Conservation (phyloP, 1,284 basidiomycete species). For the Rhodotorula sp. region DNA sequence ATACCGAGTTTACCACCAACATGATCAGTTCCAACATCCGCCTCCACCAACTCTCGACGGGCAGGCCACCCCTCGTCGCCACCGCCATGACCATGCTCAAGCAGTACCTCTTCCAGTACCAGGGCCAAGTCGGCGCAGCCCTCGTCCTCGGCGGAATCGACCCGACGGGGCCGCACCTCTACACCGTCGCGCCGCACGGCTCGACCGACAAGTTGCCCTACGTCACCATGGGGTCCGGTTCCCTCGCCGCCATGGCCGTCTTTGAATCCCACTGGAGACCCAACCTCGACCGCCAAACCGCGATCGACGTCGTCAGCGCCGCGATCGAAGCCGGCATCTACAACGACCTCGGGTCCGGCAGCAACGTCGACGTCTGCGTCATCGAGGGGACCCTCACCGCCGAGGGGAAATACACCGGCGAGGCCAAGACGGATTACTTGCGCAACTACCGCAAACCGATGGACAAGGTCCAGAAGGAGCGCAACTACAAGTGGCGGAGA, state of each 20-base stretch:
- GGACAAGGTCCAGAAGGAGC: slow-evolving; percentile 73
- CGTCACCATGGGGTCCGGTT: slow-evolving; percentile 98
- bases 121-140: slow-evolving; percentile 92
- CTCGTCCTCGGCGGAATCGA: slow-evolving; percentile 98
- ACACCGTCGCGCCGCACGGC: slow-evolving; percentile 95
- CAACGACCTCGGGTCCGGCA: slow-evolving; percentile 97
- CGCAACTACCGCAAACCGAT: slow-evolving; percentile 88
- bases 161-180: slow-evolving; percentile 86
- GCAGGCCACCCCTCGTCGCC: slow-evolving; percentile 82
- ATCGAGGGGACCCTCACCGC: slow-evolving; percentile 79
- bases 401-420: slow-evolving; percentile 80
- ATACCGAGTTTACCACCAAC: slow-evolving; percentile 57
- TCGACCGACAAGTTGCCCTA: slow-evolving; percentile 98
- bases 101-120: slow-evolving; percentile 82
- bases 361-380: slow-evolving; percentile 94
- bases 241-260: slow-evolving; percentile 95
- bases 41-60: slow-evolving; percentile 78
- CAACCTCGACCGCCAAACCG: slow-evolving; percentile 76
- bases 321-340: slow-evolving; percentile 96
- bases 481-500: slow-evolving; percentile 72
- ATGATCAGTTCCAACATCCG: slow-evolving; percentile 92
- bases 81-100: slow-evolving; percentile 99
- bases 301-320: slow-evolving; percentile 76
- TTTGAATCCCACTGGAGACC: slow-evolving; percentile 88
- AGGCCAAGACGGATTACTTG: slow-evolving; percentile 69